Conservation (phyloP, 257 asterid genomes). For the Salvia miltiorrhiza region DNA sequence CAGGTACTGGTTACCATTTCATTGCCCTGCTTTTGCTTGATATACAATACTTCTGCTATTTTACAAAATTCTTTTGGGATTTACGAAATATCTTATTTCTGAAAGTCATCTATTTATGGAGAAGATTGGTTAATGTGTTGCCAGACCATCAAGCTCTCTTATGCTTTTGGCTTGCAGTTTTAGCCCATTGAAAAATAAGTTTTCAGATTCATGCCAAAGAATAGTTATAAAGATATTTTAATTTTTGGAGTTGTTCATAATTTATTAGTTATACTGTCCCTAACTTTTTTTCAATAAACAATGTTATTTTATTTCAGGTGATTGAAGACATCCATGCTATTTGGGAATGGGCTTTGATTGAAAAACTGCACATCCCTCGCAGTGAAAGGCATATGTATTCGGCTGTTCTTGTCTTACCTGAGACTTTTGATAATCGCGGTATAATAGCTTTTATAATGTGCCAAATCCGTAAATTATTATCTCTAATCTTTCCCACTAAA, state of each 20-base stretch:
- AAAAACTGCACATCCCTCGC: slow-evolving; percentile 62
- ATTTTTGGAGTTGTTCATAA: neutral
- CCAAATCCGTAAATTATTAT: neutral
- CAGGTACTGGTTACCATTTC: slow-evolving; percentile 51
- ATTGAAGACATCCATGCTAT: slow-evolving; percentile 84
- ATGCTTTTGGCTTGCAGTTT: slow-evolving; percentile 1
- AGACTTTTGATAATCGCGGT: slow-evolving; percentile 93
- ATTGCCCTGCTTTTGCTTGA: neutral
- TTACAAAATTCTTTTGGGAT: neutral
- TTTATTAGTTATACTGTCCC: neutral
- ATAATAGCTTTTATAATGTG: slow-evolving; percentile 18
- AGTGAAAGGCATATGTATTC: slow-evolving; percentile 68
- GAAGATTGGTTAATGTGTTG: slow-evolving; percentile 3
- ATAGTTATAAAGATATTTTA: slow-evolving; percentile 4
- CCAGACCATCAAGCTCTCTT: slow-evolving; percentile 4
- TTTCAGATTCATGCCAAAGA: slow-evolving; percentile 11
- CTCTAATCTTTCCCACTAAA: slow-evolving; percentile 7
- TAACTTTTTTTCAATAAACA: neutral
- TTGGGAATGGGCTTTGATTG: slow-evolving; percentile 90
- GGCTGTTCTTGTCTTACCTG: slow-evolving; percentile 87
- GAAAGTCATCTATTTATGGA: slow-evolving; percentile 1
- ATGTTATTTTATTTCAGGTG: slow-evolving; percentile 42
- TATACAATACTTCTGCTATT: slow-evolving; percentile 11
- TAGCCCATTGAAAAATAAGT: slow-evolving; percentile 8
- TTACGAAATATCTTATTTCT: neutral